Percentiles rank a stretch among this genome's conserved stretches.
phyloP scores from a whole-genome alignment of 345 rosid genomes.

The Lepidium didymum region DNA sequence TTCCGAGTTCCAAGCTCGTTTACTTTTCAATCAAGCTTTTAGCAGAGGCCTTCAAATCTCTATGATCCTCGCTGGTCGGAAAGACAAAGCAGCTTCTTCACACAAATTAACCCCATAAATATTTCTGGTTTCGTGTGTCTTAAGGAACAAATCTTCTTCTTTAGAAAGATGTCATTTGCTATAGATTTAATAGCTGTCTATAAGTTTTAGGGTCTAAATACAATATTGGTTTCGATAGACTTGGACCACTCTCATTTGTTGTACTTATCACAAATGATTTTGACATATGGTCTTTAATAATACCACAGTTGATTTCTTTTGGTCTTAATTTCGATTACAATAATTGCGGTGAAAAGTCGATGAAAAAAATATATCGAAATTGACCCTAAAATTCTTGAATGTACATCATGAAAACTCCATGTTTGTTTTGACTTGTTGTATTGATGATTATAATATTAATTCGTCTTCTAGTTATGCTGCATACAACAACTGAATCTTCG shows the following conservation, averaged over 20 bases:
- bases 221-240: not conserved
- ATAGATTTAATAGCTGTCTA: constrained; percentile 13
- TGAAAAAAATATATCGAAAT: not conserved
- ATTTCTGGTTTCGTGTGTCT: not conserved
- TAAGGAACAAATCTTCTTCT: not conserved
- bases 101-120: constrained; percentile 1
- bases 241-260: constrained; percentile 23
- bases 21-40: constrained; percentile 91
- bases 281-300: constrained; percentile 20
- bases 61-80: constrained; percentile 70
- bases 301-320: constrained; percentile 1
- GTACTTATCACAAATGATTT: constrained; percentile 21
- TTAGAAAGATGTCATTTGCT: not conserved
- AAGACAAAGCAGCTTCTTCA: constrained; percentile 36
- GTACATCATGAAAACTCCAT: constrained; percentile 11
- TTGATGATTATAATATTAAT: not conserved
- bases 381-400: constrained; percentile 14
- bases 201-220: not conserved
- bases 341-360: not conserved
- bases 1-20: constrained; percentile 73
- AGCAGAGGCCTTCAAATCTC: constrained; percentile 94
- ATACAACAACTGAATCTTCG: constrained; percentile 13
- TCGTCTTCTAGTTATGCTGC: not conserved
- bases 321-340: not conserved
- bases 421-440: constrained; percentile 12